Evolutionary conservation across 805 yeast species (phyloP).

Genomic region (Ogataea naganishii): DNA sequence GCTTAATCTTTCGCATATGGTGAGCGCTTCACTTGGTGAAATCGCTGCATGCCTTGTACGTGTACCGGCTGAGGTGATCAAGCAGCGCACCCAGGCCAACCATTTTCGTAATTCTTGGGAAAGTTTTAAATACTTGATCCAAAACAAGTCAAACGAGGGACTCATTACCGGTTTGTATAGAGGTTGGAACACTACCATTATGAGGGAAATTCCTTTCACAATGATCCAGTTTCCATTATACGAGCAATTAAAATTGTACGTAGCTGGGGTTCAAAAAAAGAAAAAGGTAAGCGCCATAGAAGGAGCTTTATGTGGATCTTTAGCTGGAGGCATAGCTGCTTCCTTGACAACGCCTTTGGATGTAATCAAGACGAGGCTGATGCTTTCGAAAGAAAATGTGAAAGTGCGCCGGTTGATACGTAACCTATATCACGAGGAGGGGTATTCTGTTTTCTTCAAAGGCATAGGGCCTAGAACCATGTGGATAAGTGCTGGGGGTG

Average conservation of each 20-base stretch:
- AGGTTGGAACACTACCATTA: slow-evolving; percentile 88
- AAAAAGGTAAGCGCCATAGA: slow-evolving; percentile 35
- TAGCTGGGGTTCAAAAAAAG: too few relatives aligned
- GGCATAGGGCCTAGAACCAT: slow-evolving; percentile 94
- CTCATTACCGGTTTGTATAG: slow-evolving; percentile 70
- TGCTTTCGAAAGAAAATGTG: slow-evolving; percentile 53
- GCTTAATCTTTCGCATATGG: slow-evolving; percentile 63
- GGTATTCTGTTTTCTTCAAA: slow-evolving; percentile 57
- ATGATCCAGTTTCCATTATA: slow-evolving; percentile 92
- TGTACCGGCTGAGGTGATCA: slow-evolving; percentile 95
- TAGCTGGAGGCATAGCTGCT: slow-evolving; percentile 80
- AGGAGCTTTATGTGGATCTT: slow-evolving; percentile 78
- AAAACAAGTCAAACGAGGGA: slow-evolving; percentile 72
- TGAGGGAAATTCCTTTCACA: slow-evolving; percentile 96
- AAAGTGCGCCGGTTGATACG: slow-evolving; percentile 39
- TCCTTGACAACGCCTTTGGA: slow-evolving; percentile 77
- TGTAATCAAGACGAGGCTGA: slow-evolving; percentile 73
- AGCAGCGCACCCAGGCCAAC: slow-evolving; percentile 86
- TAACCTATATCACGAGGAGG: slow-evolving; percentile 62
- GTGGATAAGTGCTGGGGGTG: slow-evolving; percentile 99
- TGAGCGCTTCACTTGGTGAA: slow-evolving; percentile 84
- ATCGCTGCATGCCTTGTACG: slow-evolving; percentile 87
- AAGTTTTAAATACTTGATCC: slow-evolving; percentile 54
- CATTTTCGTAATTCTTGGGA: slow-evolving; percentile 49
- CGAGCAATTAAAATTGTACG: slow-evolving; percentile 62